Evolutionary conservation across 2,329 filamentous ascomycete species (phyloP).

Genomic region (Dendrostoma leiphaemia): DNA sequence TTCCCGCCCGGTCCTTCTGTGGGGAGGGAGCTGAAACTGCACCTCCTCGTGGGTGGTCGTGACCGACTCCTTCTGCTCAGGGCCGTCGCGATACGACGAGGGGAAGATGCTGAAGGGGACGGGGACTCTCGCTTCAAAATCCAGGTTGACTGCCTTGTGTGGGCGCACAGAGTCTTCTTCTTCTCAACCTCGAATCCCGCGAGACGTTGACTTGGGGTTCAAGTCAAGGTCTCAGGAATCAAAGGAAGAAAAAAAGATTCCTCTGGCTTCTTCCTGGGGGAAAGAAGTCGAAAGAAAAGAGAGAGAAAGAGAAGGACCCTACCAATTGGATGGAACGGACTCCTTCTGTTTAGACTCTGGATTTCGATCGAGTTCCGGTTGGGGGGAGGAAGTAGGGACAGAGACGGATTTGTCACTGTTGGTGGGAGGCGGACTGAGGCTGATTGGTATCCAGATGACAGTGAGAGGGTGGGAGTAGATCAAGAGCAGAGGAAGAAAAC

Average conservation of each 20-base stretch:
- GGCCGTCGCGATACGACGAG: slow-evolving; percentile 74
- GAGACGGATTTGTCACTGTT: slow-evolving; percentile 26
- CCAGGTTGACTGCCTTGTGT: slow-evolving; percentile 88
- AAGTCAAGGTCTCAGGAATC: slow-evolving; percentile 30
- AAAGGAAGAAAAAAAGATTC: slow-evolving; percentile 64
- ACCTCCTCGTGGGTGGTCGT: slow-evolving; percentile 78
- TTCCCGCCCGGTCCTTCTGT: slow-evolving; percentile 95
- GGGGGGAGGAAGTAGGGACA: slow-evolving; percentile 17
- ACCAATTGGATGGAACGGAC: slow-evolving; percentile 29
- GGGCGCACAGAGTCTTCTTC: slow-evolving; percentile 42
- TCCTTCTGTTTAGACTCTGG: slow-evolving; percentile 29
- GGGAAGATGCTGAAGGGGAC: slow-evolving; percentile 99
- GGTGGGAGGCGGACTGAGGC: slow-evolving; percentile 20
- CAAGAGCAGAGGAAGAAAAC: slow-evolving; percentile 14
- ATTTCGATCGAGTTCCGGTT: slow-evolving; percentile 28
- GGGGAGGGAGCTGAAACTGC: slow-evolving; percentile 69
- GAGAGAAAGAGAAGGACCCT: slow-evolving; percentile 35
- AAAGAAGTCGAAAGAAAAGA: slow-evolving; percentile 50
- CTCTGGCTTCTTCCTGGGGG: slow-evolving; percentile 41
- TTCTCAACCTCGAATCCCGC: slow-evolving; percentile 43
- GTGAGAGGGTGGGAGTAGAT: slow-evolving; percentile 14
- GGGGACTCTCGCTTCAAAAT: slow-evolving; percentile 99
- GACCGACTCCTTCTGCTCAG: slow-evolving; percentile 48
- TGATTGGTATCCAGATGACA: slow-evolving; percentile 21
- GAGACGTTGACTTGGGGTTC: slow-evolving; percentile 26